phyloP scores from a whole-genome alignment of 768 basidiomycete genomes.

The Boletus coccyginus region DNA sequence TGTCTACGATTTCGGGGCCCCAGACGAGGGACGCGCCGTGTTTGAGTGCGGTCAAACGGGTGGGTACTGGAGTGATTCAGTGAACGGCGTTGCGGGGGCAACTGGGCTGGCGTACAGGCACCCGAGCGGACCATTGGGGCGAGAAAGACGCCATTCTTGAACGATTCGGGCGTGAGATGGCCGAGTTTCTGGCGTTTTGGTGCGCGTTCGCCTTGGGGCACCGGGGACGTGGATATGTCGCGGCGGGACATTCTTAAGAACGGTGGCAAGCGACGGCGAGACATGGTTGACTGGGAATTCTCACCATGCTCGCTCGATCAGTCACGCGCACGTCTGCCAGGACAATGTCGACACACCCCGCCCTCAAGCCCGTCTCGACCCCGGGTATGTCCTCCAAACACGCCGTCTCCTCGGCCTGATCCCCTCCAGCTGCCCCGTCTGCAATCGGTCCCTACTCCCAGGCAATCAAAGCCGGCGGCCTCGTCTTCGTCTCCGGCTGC shows the following conservation, averaged over 20 bases:
- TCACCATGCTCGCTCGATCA: background rate
- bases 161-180: conserved; percentile 68
- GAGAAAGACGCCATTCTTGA: conserved; percentile 88
- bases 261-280: too few relatives aligned
- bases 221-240: too few relatives aligned
- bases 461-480: conserved; percentile 77
- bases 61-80: conserved; percentile 61
- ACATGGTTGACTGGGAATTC: too few relatives aligned
- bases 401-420: background rate
- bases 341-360: conserved; percentile 34
- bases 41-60: conserved; percentile 81
- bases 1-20: conserved; percentile 96
- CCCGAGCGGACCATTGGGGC: conserved; percentile 99
- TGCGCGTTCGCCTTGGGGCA: conserved; percentile 18
- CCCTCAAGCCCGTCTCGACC: conserved; percentile 37
- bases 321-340: background rate
- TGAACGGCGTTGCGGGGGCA: background rate
- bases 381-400: conserved; percentile 7
- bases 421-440: conserved; percentile 59
- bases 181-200: conserved; percentile 55
- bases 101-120: conserved; percentile 56
- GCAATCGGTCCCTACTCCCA: conserved; percentile 89
- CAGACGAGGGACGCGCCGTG: conserved; percentile 94
- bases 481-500: conserved; percentile 88
- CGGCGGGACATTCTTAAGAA: too few relatives aligned